Percentiles rank a stretch among this genome's conserved stretches.
Evolutionary conservation across 306 rosid genomes (phyloP).

Genomic region (Luffa aegyptiaca): DNA sequence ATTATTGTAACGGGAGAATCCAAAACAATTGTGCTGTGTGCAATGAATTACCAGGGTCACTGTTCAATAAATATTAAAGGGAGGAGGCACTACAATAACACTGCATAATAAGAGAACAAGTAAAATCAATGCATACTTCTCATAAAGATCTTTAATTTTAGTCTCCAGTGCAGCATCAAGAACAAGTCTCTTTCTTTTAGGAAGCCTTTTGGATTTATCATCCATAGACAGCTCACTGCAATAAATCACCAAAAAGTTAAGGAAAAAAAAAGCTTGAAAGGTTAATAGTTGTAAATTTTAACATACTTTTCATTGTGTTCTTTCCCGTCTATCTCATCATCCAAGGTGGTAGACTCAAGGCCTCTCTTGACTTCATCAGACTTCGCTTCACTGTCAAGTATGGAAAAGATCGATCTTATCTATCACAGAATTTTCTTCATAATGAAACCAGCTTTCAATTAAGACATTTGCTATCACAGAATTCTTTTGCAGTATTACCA

Average conservation of each 20-base stretch:
- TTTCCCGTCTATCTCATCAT: conserved; percentile 18
- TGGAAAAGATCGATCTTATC: conserved; percentile 2
- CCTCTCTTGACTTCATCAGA: conserved; percentile 21
- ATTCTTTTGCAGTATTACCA: not conserved
- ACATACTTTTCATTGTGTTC: conserved; percentile 30
- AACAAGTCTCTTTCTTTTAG: conserved; percentile 46
- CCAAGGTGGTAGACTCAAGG: conserved; percentile 29
- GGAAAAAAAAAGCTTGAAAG: not conserved
- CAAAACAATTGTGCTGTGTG: not conserved
- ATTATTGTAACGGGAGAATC: not conserved
- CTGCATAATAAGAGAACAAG: not conserved
- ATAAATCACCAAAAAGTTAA: conserved; percentile 18
- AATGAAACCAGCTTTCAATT: not conserved
- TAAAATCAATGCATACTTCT: conserved; percentile 37
- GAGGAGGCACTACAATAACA: not conserved
- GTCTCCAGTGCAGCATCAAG: conserved; percentile 52
- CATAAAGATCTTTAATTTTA: conserved; percentile 62
- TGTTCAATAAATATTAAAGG: not conserved
- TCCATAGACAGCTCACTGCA: conserved; percentile 41
- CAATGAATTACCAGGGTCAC: not conserved
- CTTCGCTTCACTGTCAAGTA: conserved; percentile 19
- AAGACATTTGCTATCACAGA: not conserved
- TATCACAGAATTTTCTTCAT: not conserved
- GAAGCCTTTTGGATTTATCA: conserved; percentile 27
- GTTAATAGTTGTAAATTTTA: not conserved